Conservation (phyloP, 306 rosid genomes). For the Ammopiptanthus mongolicus region DNA sequence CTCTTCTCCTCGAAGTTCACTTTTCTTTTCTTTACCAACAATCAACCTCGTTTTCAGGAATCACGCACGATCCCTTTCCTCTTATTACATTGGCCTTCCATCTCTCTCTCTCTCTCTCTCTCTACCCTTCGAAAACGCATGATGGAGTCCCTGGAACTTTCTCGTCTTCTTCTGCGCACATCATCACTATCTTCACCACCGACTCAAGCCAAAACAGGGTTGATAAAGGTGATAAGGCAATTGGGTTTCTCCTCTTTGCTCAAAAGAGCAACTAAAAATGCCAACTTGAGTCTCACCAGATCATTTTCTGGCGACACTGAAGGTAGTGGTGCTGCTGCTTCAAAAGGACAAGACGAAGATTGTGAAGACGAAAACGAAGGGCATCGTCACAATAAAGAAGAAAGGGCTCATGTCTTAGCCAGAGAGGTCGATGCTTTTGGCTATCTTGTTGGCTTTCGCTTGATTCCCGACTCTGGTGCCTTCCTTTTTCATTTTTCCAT, state of each 20-base stretch:
- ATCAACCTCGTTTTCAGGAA: too few relatives aligned
- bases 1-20: too few relatives aligned
- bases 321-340: conserved; percentile 10
- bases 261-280: conserved; percentile 11
- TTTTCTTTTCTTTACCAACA: too few relatives aligned
- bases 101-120: conserved; percentile 11
- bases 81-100: not conserved
- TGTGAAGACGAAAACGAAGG: not conserved
- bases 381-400: not conserved
- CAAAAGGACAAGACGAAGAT: conserved; percentile 20
- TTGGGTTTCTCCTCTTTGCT: conserved; percentile 16
- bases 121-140: not conserved
- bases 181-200: conserved; percentile 5
- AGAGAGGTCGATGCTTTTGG: conserved; percentile 47
- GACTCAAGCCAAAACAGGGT: not conserved
- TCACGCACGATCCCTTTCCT: too few relatives aligned
- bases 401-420: conserved; percentile 27
- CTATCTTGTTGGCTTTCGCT: conserved; percentile 43
- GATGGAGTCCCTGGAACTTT: conserved; percentile 58
- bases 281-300: conserved; percentile 21
- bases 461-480: conserved; percentile 41
- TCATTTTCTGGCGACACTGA: conserved; percentile 19
- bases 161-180: conserved; percentile 14
- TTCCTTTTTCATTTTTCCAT: not conserved
- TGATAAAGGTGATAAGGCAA: conserved; percentile 11